Evolutionary conservation across 2,329 filamentous ascomycete species (phyloP).

Genomic region (Remersonia thermophila): DNA sequence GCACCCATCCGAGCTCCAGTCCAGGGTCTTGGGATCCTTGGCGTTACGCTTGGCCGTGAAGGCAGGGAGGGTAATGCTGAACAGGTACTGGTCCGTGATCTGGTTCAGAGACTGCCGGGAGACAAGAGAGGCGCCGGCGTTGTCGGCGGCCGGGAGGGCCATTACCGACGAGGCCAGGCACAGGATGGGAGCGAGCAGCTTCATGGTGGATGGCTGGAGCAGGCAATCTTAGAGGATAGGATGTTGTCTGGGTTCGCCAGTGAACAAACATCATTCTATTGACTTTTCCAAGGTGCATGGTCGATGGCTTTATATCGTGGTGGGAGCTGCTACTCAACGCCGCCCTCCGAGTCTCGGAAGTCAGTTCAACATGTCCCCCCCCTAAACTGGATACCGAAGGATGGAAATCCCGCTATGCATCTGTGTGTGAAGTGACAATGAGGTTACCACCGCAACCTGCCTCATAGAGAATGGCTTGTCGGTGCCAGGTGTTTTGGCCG

Average conservation of each 20-base stretch:
- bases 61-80: slow-evolving; percentile 27
- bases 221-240: no score
- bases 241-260: no score
- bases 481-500: not conserved
- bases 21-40: slow-evolving; percentile 25
- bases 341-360: no score
- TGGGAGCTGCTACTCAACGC: no score
- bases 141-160: slow-evolving; percentile 4
- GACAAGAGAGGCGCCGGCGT: slow-evolving; percentile 1
- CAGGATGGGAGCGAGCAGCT: slow-evolving; percentile 20
- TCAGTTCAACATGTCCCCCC: no score
- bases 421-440: no score
- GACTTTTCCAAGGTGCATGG: no score
- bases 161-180: slow-evolving; percentile 11
- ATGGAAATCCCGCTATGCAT: no score
- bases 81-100: slow-evolving; percentile 36
- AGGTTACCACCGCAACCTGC: slow-evolving; percentile 8
- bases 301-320: no score
- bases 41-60: slow-evolving; percentile 31
- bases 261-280: no score
- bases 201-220: slow-evolving; percentile 19
- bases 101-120: slow-evolving; percentile 13
- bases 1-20: slow-evolving; percentile 33
- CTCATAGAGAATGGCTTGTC: slow-evolving; percentile 5
- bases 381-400: not conserved